These are phyloP conservation scores for Amborella trichopoda DNA, from an alignment of 164 flowering plant species.

Conservation along the genomic window DNA sequence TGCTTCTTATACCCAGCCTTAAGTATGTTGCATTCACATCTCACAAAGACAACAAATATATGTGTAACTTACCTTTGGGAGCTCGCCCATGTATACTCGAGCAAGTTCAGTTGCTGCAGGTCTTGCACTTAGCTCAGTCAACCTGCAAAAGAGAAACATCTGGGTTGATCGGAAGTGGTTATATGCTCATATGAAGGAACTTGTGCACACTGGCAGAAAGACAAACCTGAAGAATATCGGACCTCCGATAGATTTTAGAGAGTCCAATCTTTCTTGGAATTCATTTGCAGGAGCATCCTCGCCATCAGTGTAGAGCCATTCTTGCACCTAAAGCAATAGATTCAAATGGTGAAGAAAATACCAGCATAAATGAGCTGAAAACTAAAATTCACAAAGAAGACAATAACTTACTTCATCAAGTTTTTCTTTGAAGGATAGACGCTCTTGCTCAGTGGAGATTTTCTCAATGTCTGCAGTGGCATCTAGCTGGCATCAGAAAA, in stretches of 20 bases:
- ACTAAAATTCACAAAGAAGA: background rate
- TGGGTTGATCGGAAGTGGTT: no score
- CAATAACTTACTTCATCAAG: slow-evolving; percentile 64
- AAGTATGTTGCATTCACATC: no score
- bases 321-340: slow-evolving; percentile 56
- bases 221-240: slow-evolving; percentile 84
- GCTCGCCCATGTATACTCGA: slow-evolving; percentile 40
- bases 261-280: slow-evolving; percentile 58
- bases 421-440: slow-evolving; percentile 58
- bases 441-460: slow-evolving; percentile 58
- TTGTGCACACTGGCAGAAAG: no score
- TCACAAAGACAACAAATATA: no score
- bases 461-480: slow-evolving; percentile 44
- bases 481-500: slow-evolving; percentile 52
- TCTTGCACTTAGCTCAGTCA: slow-evolving; percentile 66
- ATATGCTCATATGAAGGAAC: no score
- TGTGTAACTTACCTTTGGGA: slow-evolving; percentile 89
- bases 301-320: slow-evolving; percentile 95
- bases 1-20: no score
- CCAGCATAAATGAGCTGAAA: background rate
- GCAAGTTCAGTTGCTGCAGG: slow-evolving; percentile 65
- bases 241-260: slow-evolving; percentile 62
- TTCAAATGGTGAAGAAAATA: background rate
- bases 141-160: slow-evolving; percentile 35
- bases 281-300: slow-evolving; percentile 86